Percentiles rank a stretch among this genome's conserved stretches.
phyloP scores from a whole-genome alignment of 495 filamentous ascomycete genomes.

The Hypoxylon crocopeplum region DNA sequence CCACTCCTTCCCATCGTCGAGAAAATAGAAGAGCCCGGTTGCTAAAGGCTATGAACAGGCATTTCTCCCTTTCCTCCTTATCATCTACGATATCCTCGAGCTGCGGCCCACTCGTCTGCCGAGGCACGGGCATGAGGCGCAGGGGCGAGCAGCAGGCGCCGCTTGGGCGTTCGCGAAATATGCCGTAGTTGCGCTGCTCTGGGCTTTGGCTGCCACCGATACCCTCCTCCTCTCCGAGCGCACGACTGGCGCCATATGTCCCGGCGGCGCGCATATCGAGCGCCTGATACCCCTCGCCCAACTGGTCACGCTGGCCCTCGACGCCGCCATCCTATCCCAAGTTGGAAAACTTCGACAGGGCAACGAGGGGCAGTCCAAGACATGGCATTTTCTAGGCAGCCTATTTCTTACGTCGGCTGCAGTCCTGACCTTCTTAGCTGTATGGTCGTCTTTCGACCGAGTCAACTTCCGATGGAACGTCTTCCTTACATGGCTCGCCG shows the following conservation, averaged over 20 bases:
- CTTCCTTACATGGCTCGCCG: conserved; percentile 25
- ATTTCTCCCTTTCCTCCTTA: conserved; percentile 36
- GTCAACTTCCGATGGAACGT: conserved; percentile 33
- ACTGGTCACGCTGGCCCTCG: conserved; percentile 29
- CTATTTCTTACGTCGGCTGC: conserved; percentile 28
- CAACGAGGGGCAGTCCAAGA: conserved; percentile 12
- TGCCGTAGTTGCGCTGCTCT: conserved; percentile 31
- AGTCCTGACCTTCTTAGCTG: conserved; percentile 28
- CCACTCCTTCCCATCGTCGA: background rate
- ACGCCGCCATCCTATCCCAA: conserved; percentile 28
- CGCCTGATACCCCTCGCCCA: conserved; percentile 37
- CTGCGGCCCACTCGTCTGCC: conserved; percentile 21
- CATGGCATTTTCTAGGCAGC: conserved; percentile 29
- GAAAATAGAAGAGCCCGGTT: background rate
- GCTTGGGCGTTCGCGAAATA: conserved; percentile 16
- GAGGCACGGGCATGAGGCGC: conserved; percentile 19
- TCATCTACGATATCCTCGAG: conserved; percentile 21
- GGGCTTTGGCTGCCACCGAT: conserved; percentile 35
- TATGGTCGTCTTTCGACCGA: conserved; percentile 34
- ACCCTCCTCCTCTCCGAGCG: conserved; percentile 30
- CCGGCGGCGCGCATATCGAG: conserved; percentile 24
- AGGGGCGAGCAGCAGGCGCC: background rate
- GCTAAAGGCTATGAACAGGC: conserved; percentile 16
- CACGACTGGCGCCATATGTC: conserved; percentile 38
- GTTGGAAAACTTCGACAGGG: conserved; percentile 25